These are phyloP conservation scores for Arthrocladium fulminans DNA, from an alignment of 2,329 filamentous ascomycete species.

Conservation along the genomic window DNA sequence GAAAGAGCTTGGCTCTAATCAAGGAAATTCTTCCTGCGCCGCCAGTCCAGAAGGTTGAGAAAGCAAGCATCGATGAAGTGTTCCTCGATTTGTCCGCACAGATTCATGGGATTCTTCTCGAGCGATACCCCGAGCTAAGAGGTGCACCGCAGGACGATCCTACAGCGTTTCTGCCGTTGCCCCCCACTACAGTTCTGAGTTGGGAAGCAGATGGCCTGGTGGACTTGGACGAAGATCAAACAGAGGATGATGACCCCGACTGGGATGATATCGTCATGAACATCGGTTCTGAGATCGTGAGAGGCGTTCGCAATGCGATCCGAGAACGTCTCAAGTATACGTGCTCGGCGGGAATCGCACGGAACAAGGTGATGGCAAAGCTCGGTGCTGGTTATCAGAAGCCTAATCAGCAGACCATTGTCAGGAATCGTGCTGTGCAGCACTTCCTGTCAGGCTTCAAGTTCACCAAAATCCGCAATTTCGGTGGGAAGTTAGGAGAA, in stretches of 20 bases:
- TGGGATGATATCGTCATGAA: slow-evolving; percentile 91
- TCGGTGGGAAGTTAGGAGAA: slow-evolving; percentile 92
- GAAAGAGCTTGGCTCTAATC: slow-evolving; percentile 70
- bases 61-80: slow-evolving; percentile 90
- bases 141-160: slow-evolving; percentile 65
- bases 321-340: slow-evolving; percentile 70
- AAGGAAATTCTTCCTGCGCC: slow-evolving; percentile 60
- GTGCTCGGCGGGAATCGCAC: slow-evolving; percentile 79
- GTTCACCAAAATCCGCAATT: slow-evolving; percentile 85
- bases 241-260: slow-evolving; percentile 74
- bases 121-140: slow-evolving; percentile 65
- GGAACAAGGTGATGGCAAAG: slow-evolving; percentile 94
- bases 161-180: slow-evolving; percentile 61
- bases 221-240: slow-evolving; percentile 62
- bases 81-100: slow-evolving; percentile 87
- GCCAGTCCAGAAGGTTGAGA: slow-evolving; percentile 67
- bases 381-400: slow-evolving; percentile 86
- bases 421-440: slow-evolving; percentile 72
- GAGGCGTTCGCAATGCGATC: slow-evolving; percentile 61
- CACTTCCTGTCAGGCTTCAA: slow-evolving; percentile 78
- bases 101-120: slow-evolving; percentile 64
- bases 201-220: slow-evolving; percentile 78
- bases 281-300: slow-evolving; percentile 81
- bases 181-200: slow-evolving; percentile 63
- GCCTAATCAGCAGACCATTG: slow-evolving; percentile 87